Conservation (phyloP, 352 stramenopile species). For the Pythium vanterpoolii region DNA sequence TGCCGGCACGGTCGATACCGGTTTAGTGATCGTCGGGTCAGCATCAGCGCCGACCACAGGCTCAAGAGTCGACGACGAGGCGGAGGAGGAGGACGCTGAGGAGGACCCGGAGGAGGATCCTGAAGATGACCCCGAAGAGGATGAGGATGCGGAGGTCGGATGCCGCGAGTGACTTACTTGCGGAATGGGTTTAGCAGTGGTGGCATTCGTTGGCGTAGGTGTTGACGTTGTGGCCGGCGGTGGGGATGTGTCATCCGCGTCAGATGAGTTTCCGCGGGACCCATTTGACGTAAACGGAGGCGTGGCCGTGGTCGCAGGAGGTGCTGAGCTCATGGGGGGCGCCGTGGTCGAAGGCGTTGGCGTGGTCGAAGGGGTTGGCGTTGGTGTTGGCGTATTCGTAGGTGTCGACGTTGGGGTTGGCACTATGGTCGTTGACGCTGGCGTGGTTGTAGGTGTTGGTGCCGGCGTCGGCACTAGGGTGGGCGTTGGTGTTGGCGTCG, state of each 20-base stretch:
- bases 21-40: not conserved
- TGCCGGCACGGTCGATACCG: not conserved
- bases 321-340: not conserved
- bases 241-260: not conserved
- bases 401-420: too few species aligned
- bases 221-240: not conserved
- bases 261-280: not conserved
- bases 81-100: not conserved
- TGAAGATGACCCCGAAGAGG: not conserved
- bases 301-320: too few species aligned
- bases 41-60: constrained; percentile 5
- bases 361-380: not conserved
- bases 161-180: too few species aligned
- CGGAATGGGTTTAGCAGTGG: too few species aligned
- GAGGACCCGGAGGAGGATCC: too few species aligned
- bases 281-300: not conserved
- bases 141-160: not conserved
- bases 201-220: not conserved
- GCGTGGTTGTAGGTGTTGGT: not conserved
- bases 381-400: not conserved
- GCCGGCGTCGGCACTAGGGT: not conserved
- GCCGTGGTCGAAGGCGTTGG: not conserved
- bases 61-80: not conserved
- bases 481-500: not conserved
- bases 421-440: not conserved